A percentile compares a stretch with the other conserved stretches of the same genome.
Conservation (phyloP, 2,329 filamentous ascomycete species). For the Tolypocladium album region DNA sequence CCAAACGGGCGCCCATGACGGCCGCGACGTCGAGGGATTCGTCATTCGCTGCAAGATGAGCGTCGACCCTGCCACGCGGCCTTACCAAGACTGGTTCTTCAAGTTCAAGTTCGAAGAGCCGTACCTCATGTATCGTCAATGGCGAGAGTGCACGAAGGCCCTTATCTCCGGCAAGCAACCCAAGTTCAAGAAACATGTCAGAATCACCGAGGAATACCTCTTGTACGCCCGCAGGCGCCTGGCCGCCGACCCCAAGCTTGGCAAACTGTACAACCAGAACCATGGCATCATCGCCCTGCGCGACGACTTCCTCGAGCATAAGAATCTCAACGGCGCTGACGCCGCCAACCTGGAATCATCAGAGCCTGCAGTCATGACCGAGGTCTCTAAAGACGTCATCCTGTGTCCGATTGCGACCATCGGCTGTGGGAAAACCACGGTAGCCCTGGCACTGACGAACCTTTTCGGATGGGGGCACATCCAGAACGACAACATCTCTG, state of each 20-base stretch:
- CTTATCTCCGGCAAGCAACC: slow-evolving; percentile 67
- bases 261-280: slow-evolving; percentile 67
- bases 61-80: slow-evolving; percentile 33
- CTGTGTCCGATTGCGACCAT: slow-evolving; percentile 89
- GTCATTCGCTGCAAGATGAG: slow-evolving; percentile 79
- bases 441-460: slow-evolving; percentile 69
- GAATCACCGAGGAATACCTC: slow-evolving; percentile 88
- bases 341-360: slow-evolving; percentile 66
- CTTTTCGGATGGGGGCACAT: slow-evolving; percentile 88
- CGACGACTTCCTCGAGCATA: slow-evolving; percentile 74
- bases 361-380: slow-evolving; percentile 31
- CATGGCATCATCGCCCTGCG: slow-evolving; percentile 91
- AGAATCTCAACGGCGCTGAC: slow-evolving; percentile 78
- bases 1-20: slow-evolving; percentile 80
- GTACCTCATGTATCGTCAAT: slow-evolving; percentile 97
- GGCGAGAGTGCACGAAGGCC: slow-evolving; percentile 92
- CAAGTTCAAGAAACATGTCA: slow-evolving; percentile 73
- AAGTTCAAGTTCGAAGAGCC: slow-evolving; percentile 99
- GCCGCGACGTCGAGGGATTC: slow-evolving; percentile 91
- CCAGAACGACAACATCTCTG: slow-evolving; percentile 93
- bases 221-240: slow-evolving; percentile 68
- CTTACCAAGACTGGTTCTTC: slow-evolving; percentile 95
- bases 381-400: slow-evolving; percentile 58
- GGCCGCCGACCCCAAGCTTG: slow-evolving; percentile 54
- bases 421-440: slow-evolving; percentile 92